These are phyloP conservation scores for Piloderma croceum DNA, from an alignment of 768 basidiomycete genomes.

Conservation along the genomic window DNA sequence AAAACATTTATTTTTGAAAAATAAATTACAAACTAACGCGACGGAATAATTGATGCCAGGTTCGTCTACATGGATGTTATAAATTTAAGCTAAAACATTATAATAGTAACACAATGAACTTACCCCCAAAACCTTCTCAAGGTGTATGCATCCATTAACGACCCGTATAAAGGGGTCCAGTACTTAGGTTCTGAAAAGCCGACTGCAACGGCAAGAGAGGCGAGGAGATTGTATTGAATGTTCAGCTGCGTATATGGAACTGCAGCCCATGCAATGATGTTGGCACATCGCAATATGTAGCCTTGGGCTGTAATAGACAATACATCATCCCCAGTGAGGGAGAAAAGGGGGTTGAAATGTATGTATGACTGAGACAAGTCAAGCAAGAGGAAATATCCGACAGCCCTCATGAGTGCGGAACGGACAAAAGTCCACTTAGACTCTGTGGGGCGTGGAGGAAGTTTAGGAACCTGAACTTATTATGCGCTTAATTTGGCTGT, in stretches of 20 bases:
- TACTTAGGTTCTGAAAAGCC: slow-evolving; percentile 24
- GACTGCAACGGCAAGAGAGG: slow-evolving; percentile 9
- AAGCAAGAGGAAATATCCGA: background rate
- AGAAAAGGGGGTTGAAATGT: background rate
- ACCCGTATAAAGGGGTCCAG: slow-evolving; percentile 37
- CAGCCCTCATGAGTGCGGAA: background rate
- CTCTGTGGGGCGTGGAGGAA: background rate
- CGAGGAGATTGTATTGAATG: background rate
- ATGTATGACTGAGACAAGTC: background rate
- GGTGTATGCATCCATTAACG: slow-evolving; percentile 29
- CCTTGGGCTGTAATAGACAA: slow-evolving; percentile 3
- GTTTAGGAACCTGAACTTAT: slow-evolving; percentile 1
- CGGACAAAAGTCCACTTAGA: background rate
- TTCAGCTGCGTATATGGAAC: slow-evolving; percentile 1
- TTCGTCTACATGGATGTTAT: too few species aligned
- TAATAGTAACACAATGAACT: slow-evolving; percentile 9
- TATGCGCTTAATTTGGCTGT: slow-evolving; percentile 15
- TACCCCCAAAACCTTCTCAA: slow-evolving; percentile 38
- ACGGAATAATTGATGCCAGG: too few species aligned
- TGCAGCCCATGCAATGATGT: background rate
- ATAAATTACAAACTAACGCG: too few species aligned
- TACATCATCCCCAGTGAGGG: too few species aligned
- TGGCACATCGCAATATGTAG: background rate
- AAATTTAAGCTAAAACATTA: too few species aligned
- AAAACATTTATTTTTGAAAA: too few species aligned